These are phyloP conservation scores for Corylus americana DNA, from an alignment of 306 rosid species.

Conservation along the genomic window DNA sequence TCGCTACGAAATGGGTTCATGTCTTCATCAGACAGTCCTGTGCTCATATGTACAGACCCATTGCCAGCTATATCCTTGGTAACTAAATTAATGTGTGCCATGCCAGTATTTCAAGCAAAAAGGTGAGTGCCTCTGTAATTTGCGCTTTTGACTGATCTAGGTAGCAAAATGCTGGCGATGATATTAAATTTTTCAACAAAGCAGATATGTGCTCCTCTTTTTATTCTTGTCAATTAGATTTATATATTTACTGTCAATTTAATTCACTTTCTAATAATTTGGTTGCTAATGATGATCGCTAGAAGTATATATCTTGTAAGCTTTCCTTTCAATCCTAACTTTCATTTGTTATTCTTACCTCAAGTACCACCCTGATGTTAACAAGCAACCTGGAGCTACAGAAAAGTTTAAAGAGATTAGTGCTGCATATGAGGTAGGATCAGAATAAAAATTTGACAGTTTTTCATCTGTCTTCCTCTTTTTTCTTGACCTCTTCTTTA, in stretches of 20 bases:
- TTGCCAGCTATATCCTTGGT: background rate
- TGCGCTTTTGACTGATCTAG: background rate
- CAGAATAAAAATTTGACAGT: conserved; percentile 15
- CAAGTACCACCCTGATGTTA: conserved; percentile 96
- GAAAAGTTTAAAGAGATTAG: conserved; percentile 96
- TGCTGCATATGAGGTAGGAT: conserved; percentile 87
- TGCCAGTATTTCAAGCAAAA: background rate
- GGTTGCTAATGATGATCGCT: background rate
- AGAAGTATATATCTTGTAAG: background rate
- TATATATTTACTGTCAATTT: background rate
- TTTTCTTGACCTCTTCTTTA: background rate
- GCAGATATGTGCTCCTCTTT: background rate
- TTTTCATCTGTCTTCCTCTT: background rate
- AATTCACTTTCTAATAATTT: background rate
- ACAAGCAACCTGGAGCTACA: conserved; percentile 94
- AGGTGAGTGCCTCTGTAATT: background rate
- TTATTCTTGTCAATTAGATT: background rate
- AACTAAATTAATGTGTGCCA: background rate
- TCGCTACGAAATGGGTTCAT: background rate
- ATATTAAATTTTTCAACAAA: background rate
- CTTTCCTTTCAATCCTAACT: conserved; percentile 29
- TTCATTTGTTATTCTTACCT: conserved; percentile 23
- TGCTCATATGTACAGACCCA: background rate
- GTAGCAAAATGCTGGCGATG: background rate
- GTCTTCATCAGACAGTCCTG: background rate